Evolutionary conservation across 2,329 filamentous ascomycete genomes (phyloP).

Genomic region (Ambrosiella cleistominuta): DNA sequence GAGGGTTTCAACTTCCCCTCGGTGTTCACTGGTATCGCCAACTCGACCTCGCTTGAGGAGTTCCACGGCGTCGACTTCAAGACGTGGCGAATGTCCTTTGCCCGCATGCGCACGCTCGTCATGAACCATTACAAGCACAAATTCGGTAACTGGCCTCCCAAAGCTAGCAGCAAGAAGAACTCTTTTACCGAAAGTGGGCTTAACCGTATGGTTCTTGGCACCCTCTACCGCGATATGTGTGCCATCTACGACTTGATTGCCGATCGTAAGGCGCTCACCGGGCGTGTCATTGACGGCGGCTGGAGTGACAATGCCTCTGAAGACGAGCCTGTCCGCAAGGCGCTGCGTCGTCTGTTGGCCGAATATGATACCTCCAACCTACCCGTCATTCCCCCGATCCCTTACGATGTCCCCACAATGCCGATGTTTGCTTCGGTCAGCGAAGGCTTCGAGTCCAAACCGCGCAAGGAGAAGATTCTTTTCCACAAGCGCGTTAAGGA

Average conservation of each 20-base stretch:
- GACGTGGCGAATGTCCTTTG: slow-evolving; percentile 60
- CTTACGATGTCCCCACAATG: slow-evolving; percentile 69
- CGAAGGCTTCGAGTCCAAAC: slow-evolving; percentile 44
- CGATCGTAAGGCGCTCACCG: slow-evolving; percentile 61
- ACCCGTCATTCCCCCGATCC: slow-evolving; percentile 77
- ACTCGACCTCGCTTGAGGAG: slow-evolving; percentile 60
- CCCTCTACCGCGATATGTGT: slow-evolving; percentile 73
- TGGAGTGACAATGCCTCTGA: slow-evolving; percentile 28
- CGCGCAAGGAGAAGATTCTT: slow-evolving; percentile 58
- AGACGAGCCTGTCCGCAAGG: slow-evolving; percentile 44
- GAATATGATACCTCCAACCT: slow-evolving; percentile 83
- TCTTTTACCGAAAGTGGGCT: slow-evolving; percentile 70
- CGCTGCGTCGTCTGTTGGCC: slow-evolving; percentile 60
- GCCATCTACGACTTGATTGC: slow-evolving; percentile 77
- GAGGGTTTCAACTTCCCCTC: slow-evolving; percentile 82
- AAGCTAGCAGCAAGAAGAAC: slow-evolving; percentile 83
- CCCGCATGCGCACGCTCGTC: slow-evolving; percentile 56
- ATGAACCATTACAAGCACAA: slow-evolving; percentile 45
- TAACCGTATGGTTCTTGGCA: slow-evolving; percentile 65
- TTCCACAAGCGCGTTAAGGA: slow-evolving; percentile 57
- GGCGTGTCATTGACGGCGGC: slow-evolving; percentile 47
- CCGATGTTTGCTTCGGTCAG: slow-evolving; percentile 51
- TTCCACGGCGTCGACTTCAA: slow-evolving; percentile 68
- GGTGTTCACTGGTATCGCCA: slow-evolving; percentile 73
- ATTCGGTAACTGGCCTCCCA: slow-evolving; percentile 68